A percentile compares a stretch with the other conserved stretches of the same genome.
These are phyloP conservation scores for Echium plantagineum DNA, from an alignment of 257 asterid species.

Conservation along the genomic window DNA sequence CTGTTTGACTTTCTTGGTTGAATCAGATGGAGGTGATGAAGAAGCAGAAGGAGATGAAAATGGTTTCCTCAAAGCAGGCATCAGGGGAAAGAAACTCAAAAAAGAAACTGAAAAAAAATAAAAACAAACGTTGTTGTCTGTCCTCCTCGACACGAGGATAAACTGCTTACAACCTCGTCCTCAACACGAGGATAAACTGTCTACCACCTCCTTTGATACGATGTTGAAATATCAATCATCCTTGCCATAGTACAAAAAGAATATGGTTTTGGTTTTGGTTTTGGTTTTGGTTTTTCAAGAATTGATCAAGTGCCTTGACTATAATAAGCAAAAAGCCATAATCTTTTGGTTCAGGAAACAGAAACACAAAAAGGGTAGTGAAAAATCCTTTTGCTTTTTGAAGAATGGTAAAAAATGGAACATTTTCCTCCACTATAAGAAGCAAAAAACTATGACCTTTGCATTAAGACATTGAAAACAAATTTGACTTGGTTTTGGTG, in stretches of 20 bases:
- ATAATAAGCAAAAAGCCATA: conserved; percentile 25
- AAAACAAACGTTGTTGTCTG: no score
- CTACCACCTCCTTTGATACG: no score
- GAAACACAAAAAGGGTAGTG: no score
- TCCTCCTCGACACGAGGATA: no score
- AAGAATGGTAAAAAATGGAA: neutral
- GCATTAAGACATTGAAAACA: neutral
- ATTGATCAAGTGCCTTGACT: conserved; percentile 30
- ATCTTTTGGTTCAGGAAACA: conserved; percentile 1
- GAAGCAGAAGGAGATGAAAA: conserved; percentile 22
- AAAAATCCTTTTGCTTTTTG: no score
- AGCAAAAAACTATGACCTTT: neutral
- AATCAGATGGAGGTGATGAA: conserved; percentile 16
- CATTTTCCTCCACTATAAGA: neutral
- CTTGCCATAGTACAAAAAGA: no score
- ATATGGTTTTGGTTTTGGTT: no score
- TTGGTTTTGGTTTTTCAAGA: no score
- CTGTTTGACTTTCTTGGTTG: conserved; percentile 23
- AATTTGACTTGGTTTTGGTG: neutral
- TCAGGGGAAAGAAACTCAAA: conserved; percentile 1
- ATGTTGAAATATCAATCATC: no score
- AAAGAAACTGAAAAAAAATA: neutral
- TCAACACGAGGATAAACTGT: no score
- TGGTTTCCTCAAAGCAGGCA: conserved; percentile 48
- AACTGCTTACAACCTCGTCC: no score